These are phyloP conservation scores for Spiraea crenata DNA, from an alignment of 331 rosid genomes.

Conservation along the genomic window DNA sequence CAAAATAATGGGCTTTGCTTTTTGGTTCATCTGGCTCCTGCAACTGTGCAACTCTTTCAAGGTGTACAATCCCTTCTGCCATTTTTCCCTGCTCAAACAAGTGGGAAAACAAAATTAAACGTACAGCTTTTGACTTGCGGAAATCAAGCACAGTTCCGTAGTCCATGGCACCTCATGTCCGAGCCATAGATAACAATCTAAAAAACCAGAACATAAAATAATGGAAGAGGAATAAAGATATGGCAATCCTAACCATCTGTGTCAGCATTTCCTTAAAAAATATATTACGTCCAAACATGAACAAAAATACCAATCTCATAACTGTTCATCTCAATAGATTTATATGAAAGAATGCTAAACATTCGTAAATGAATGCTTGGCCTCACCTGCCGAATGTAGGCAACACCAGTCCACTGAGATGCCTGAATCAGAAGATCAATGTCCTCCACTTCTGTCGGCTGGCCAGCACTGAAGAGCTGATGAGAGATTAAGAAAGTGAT, in stretches of 20 bases:
- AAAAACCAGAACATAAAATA: neutral
- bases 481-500: slow-evolving; percentile 24
- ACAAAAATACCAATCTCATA: neutral
- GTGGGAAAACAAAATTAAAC: slow-evolving; percentile 10
- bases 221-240: neutral
- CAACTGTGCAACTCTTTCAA: slow-evolving; percentile 71
- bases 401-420: slow-evolving; percentile 89
- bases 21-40: slow-evolving; percentile 73
- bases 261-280: neutral
- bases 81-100: slow-evolving; percentile 57
- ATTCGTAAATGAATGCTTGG: slow-evolving; percentile 1
- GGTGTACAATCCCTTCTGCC: slow-evolving; percentile 62
- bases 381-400: slow-evolving; percentile 70
- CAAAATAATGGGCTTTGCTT: slow-evolving; percentile 76
- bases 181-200: neutral
- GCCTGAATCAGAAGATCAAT: slow-evolving; percentile 71
- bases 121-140: neutral
- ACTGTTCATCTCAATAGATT: neutral
- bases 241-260: neutral
- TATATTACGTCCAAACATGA: neutral
- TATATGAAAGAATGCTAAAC: neutral
- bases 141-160: neutral
- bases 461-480: slow-evolving; percentile 64
- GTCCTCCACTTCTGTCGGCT: slow-evolving; percentile 53
- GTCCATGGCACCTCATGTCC: neutral